These are phyloP conservation scores for Pichia sp. DNA, from an alignment of 1,139 yeast species.

Conservation along the genomic window DNA sequence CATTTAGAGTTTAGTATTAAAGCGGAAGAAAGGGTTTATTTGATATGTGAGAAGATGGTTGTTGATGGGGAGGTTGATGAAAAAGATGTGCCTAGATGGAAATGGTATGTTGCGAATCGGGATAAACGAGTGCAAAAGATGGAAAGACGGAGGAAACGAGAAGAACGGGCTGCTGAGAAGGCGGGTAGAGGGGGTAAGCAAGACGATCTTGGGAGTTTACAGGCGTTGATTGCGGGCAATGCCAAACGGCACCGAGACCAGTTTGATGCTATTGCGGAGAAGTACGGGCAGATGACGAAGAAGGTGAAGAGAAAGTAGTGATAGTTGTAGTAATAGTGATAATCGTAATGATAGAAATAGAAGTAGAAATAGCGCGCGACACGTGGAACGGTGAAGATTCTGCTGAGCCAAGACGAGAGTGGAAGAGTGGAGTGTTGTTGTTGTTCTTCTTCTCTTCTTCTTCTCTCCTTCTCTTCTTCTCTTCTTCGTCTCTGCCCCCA, in stretches of 20 bases:
- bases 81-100: conserved; percentile 9
- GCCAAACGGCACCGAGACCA: conserved; percentile 7
- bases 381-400: too few species aligned
- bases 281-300: conserved; percentile 7
- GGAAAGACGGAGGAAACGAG: conserved; percentile 5
- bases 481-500: too few species aligned
- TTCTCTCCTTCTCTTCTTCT: too few species aligned
- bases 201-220: conserved; percentile 4
- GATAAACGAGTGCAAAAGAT: conserved; percentile 8
- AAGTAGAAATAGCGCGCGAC: too few species aligned
- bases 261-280: conserved; percentile 10
- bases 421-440: too few species aligned
- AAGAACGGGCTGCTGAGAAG: conserved; percentile 9
- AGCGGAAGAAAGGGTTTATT: conserved; percentile 56
- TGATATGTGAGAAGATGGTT: conserved; percentile 43
- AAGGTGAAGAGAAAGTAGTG: conserved; percentile 2
- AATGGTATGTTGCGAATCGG: conserved; percentile 3
- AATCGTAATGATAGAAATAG: background rate
- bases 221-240: conserved; percentile 11
- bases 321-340: too few species aligned
- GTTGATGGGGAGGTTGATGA: conserved; percentile 36
- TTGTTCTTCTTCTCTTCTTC: too few species aligned
- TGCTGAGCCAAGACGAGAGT: too few species aligned
- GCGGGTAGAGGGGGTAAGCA: background rate
- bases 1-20: conserved; percentile 62